Percentiles rank a stretch among this genome's conserved stretches.
These are phyloP conservation scores for Nitzschia putrida DNA, from an alignment of 108 stramenopile species.

Conservation along the genomic window DNA sequence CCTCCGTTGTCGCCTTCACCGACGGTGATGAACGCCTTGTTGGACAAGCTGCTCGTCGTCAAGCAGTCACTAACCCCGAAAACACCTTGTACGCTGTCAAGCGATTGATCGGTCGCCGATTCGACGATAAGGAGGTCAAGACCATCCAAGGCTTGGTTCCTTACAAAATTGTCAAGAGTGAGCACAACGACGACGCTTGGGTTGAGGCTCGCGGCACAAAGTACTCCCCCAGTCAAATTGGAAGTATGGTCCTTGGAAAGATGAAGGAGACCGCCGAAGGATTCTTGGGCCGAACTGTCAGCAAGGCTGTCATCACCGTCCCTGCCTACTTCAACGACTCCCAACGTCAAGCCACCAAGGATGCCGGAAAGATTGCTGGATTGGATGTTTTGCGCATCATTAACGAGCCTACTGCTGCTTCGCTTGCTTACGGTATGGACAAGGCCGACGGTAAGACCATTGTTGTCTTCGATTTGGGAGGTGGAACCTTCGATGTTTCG, in stretches of 20 bases:
- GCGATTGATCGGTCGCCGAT: conserved; percentile 96
- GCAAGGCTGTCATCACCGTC: conserved; percentile 98
- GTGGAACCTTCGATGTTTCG: conserved; percentile 98
- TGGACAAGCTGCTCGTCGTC: conserved; percentile 96
- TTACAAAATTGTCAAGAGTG: conserved; percentile 95
- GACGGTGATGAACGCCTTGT: conserved; percentile 92
- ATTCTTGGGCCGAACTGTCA: conserved; percentile 94
- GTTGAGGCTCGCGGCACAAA: conserved; percentile 91
- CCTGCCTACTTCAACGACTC: conserved; percentile 99
- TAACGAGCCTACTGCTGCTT: conserved; percentile 99
- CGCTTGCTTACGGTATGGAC: conserved; percentile 99
- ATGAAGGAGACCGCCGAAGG: conserved; percentile 99
- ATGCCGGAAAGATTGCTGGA: conserved; percentile 98
- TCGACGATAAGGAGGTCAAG: conserved; percentile 90
- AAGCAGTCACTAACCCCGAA: conserved; percentile 99
- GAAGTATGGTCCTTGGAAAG: conserved; percentile 97
- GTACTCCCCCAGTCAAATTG: conserved; percentile 97
- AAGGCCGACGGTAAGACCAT: conserved; percentile 99
- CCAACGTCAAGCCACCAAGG: conserved; percentile 99
- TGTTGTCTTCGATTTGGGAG: conserved; percentile 99
- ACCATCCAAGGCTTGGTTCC: conserved; percentile 91
- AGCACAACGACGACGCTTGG: conserved; percentile 96
- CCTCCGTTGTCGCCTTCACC: conserved; percentile 94
- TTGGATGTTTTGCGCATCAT: conserved; percentile 99
- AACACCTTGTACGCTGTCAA: conserved; percentile 99